Evolutionary conservation across 116 monocot species (phyloP).

Genomic region (Phalaenopsis hybrid): DNA sequence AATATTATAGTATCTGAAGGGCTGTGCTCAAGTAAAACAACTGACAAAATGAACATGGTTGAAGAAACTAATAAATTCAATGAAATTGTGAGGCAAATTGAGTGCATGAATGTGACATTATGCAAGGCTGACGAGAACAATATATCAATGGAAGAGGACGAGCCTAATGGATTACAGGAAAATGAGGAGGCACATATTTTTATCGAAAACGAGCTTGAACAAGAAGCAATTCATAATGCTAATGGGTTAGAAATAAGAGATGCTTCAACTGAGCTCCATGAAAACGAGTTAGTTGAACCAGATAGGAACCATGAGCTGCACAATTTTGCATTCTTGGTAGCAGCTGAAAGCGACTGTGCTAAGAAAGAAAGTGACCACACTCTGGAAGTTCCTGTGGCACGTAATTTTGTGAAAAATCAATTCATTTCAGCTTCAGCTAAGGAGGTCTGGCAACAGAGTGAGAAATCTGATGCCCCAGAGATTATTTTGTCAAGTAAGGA

Average conservation of each 20-base stretch:
- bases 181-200: constrained; percentile 3
- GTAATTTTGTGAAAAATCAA: background rate
- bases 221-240: constrained; percentile 12
- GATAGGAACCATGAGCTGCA: constrained; percentile 2
- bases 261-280: constrained; percentile 7
- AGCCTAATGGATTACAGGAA: constrained; percentile 2
- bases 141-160: background rate
- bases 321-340: constrained; percentile 4
- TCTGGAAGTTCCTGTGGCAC: constrained; percentile 2
- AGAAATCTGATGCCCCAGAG: constrained; percentile 6
- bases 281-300: constrained; percentile 8
- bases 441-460: constrained; percentile 2
- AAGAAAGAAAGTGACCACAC: constrained; percentile 8
- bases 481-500: constrained; percentile 8
- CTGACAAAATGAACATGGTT: background rate
- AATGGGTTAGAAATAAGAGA: constrained; percentile 14
- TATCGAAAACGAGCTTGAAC: constrained; percentile 11
- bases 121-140: background rate
- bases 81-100: background rate
- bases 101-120: background rate
- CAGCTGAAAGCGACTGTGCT: constrained; percentile 2
- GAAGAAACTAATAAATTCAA: constrained; percentile 6
- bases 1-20: constrained; percentile 1
- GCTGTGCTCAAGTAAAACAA: background rate
- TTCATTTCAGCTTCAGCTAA: background rate